Evolutionary conservation across 257 asterid genomes (phyloP).

Genomic region (Solanum dulcamara): DNA sequence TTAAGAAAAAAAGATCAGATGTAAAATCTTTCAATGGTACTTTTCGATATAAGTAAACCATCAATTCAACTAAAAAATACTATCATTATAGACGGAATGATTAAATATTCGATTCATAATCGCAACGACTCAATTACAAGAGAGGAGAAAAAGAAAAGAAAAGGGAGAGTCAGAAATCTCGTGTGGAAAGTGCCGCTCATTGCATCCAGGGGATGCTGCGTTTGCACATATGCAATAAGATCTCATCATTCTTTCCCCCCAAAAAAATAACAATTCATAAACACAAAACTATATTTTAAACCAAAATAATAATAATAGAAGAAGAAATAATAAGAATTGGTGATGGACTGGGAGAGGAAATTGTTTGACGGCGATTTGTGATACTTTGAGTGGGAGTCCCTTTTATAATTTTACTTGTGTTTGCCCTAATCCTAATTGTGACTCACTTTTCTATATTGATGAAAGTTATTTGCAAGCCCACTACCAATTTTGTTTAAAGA

Average conservation of each 20-base stretch:
- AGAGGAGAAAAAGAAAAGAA: neutral
- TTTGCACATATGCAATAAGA: neutral
- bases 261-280: neutral
- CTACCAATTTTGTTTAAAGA: too few relatives aligned
- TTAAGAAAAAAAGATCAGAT: too few relatives aligned
- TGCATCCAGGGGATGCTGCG: neutral
- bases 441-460: too few relatives aligned
- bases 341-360: neutral
- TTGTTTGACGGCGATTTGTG: neutral
- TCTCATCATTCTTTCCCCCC: neutral
- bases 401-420: neutral
- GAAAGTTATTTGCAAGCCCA: neutral
- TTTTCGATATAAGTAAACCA: too few relatives aligned
- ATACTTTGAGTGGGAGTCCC: neutral
- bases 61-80: too few relatives aligned
- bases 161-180: neutral
- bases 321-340: neutral
- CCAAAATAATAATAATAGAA: neutral
- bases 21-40: too few relatives aligned
- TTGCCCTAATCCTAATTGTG: neutral
- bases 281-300: neutral
- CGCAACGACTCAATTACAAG: neutral
- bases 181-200: neutral
- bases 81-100: neutral
- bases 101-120: too few relatives aligned